Evolutionary conservation across 2,329 filamentous ascomycete genomes (phyloP).

Genomic region (Fonsecaea pedrosoi): DNA sequence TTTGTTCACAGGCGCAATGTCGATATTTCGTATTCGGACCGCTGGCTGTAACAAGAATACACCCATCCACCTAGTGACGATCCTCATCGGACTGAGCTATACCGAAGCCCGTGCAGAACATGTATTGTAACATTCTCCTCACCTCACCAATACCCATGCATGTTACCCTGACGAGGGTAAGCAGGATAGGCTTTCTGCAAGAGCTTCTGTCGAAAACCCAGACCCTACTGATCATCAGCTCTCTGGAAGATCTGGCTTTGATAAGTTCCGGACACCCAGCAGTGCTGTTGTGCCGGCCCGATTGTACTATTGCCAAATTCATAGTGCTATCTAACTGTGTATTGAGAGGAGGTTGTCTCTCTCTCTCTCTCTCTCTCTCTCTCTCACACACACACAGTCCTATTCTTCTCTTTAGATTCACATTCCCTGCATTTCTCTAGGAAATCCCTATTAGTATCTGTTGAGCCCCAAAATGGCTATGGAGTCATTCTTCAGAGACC

Average conservation of each 20-base stretch:
- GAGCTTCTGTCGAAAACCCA: background rate
- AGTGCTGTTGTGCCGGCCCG: background rate
- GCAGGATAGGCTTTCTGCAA: background rate
- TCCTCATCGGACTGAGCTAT: background rate
- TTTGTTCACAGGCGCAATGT: background rate
- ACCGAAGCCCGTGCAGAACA: background rate
- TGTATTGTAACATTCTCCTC: conserved; percentile 18
- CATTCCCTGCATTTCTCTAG: background rate
- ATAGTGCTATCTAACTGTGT: background rate
- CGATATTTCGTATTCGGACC: conserved; percentile 7
- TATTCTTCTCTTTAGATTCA: background rate
- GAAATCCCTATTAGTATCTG: background rate
- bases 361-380: too few relatives aligned
- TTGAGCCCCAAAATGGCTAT: background rate
- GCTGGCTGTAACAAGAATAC: conserved; percentile 2
- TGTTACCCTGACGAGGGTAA: background rate
- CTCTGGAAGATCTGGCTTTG: background rate
- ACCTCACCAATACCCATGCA: background rate
- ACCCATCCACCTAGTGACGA: background rate
- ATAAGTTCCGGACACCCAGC: background rate
- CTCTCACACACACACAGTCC: too few relatives aligned
- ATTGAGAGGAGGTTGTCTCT: background rate
- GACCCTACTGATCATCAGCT: background rate
- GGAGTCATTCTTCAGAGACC: conserved; percentile 24
- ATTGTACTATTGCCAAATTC: background rate